phyloP scores from a whole-genome alignment of 2,329 filamentous ascomycete species.

The Botrytis byssoidea region DNA sequence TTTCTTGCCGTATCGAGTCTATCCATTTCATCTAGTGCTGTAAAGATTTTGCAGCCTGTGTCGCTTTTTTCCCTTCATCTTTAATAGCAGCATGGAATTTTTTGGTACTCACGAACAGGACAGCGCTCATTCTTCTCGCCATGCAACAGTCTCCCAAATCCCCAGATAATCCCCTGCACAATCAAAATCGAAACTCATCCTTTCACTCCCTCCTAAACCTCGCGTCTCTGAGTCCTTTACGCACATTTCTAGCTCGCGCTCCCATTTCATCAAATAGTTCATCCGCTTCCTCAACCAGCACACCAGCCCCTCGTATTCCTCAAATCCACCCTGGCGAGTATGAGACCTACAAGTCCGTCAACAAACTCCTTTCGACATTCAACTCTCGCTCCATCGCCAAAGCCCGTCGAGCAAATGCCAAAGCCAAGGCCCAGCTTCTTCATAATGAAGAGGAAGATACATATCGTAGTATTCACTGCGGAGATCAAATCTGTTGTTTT shows the following conservation, averaged over 20 bases:
- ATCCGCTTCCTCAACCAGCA: not conserved
- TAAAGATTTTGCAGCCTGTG: not conserved
- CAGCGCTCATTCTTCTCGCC: not conserved
- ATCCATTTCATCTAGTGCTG: not conserved
- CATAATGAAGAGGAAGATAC: slow-evolving; percentile 3
- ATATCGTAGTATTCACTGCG: slow-evolving; percentile 16
- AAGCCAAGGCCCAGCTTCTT: not conserved
- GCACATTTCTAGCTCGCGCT: not conserved
- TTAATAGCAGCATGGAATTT: not conserved
- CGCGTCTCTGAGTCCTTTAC: not conserved
- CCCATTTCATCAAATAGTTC: not conserved
- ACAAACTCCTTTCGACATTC: not conserved
- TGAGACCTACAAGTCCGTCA: not conserved
- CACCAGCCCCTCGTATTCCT: not conserved
- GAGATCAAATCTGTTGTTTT: slow-evolving; percentile 16
- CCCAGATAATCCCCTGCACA: not conserved
- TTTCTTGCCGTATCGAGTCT: not conserved
- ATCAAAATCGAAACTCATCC: not conserved
- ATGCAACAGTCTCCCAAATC: not conserved
- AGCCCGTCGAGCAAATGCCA: not conserved
- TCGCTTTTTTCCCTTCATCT: not conserved
- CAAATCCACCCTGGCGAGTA: slow-evolving; percentile 14
- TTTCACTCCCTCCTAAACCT: slow-evolving; percentile 3
- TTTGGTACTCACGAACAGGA: not conserved
- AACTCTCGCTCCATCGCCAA: not conserved